phyloP scores from a whole-genome alignment of 805 yeast genomes.

The Ogataea ramenticola region DNA sequence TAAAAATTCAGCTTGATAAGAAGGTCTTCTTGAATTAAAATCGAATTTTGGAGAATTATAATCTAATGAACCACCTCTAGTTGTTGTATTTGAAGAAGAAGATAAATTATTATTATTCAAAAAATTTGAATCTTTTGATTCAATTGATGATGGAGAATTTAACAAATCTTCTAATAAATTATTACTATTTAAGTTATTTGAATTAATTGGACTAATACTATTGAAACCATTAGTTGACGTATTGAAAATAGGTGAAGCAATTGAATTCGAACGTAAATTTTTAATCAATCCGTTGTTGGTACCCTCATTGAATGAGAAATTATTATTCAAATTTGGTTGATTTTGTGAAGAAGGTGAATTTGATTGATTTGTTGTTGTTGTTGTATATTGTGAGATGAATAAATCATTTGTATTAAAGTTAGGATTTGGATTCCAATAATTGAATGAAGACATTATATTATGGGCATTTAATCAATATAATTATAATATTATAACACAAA shows the following conservation, averaged over 20 bases:
- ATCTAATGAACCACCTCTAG: neutral
- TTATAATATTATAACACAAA: too few relatives aligned
- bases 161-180: neutral
- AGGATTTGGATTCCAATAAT: too few relatives aligned
- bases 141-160: neutral
- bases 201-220: neutral
- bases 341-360: too few relatives aligned
- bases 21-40: conserved; percentile 63
- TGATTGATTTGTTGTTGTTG: too few relatives aligned
- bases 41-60: conserved; percentile 6
- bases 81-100: neutral
- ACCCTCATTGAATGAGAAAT: conserved; percentile 4
- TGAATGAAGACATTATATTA: neutral
- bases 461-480: too few relatives aligned
- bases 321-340: too few relatives aligned
- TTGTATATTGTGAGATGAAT: too few relatives aligned
- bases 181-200: neutral
- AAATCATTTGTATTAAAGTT: too few relatives aligned
- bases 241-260: neutral
- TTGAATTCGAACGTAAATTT: neutral
- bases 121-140: neutral
- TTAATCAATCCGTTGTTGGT: conserved; percentile 4
- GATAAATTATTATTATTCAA: too few relatives aligned
- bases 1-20: conserved; percentile 59
- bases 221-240: neutral